Conservation (phyloP, 2,329 filamentous ascomycete genomes). For the Talaromyces sp. region DNA sequence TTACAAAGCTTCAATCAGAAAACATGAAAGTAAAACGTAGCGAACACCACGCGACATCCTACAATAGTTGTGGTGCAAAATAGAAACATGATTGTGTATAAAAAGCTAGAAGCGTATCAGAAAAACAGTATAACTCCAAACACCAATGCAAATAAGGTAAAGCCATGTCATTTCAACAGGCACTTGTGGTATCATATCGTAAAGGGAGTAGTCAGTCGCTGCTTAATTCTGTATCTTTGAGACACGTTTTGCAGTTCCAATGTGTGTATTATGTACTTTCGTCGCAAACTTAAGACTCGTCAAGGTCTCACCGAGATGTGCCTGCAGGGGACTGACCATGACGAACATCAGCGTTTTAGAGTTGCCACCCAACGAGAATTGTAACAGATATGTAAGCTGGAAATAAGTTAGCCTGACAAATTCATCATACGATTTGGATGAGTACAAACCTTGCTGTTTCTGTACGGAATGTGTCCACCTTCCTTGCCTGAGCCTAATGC, state of each 20-base stretch:
- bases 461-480: constrained; percentile 79
- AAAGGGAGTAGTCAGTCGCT: not conserved
- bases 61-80: not conserved
- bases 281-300: constrained; percentile 95
- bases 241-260: constrained; percentile 68
- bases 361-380: constrained; percentile 92
- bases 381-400: constrained; percentile 83
- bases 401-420: constrained; percentile 20
- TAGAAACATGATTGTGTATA: not conserved
- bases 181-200: constrained; percentile 15
- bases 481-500: constrained; percentile 80
- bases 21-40: not conserved
- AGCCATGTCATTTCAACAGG: not conserved
- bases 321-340: constrained; percentile 91
- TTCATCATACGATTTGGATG: not conserved
- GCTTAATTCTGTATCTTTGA: constrained; percentile 13
- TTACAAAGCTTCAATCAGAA: constrained; percentile 22
- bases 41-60: constrained; percentile 1
- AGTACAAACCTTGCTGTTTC: constrained; percentile 76
- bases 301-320: constrained; percentile 85
- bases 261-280: constrained; percentile 85
- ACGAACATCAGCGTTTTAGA: constrained; percentile 99
- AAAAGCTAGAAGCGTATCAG: not conserved
- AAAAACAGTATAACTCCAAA: constrained; percentile 9
- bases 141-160: constrained; percentile 14